Conservation (phyloP, 2,329 filamentous ascomycete species). For the Trichoderma polysporum region DNA sequence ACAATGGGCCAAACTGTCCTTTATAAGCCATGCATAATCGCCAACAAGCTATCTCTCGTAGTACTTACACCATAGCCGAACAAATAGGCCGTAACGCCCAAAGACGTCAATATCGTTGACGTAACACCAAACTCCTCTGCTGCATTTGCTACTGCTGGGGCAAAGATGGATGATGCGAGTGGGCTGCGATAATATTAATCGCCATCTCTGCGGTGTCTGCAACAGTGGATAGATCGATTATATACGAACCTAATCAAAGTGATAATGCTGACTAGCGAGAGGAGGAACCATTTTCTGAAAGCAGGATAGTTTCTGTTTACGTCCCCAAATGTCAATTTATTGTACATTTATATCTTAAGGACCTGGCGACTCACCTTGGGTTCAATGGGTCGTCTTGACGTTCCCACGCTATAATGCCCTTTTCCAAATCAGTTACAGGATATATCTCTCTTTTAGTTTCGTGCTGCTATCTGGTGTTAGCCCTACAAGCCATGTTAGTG, state of each 20-base stretch:
- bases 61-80: slow-evolving; percentile 56
- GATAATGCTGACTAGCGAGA: slow-evolving; percentile 46
- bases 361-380: slow-evolving; percentile 33
- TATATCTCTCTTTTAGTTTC: slow-evolving; percentile 1
- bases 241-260: slow-evolving; percentile 41
- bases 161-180: slow-evolving; percentile 59
- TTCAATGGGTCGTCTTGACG: slow-evolving; percentile 47
- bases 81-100: slow-evolving; percentile 68
- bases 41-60: background rate
- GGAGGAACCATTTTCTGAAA: slow-evolving; percentile 47
- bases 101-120: slow-evolving; percentile 54
- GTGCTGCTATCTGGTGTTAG: background rate
- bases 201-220: background rate
- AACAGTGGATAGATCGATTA: background rate
- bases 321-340: background rate
- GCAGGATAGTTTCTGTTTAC: slow-evolving; percentile 45
- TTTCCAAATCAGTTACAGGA: slow-evolving; percentile 10
- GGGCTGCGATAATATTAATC: slow-evolving; percentile 35
- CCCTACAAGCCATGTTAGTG: background rate
- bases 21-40: background rate
- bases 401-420: slow-evolving; percentile 46
- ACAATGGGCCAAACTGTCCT: slow-evolving; percentile 46
- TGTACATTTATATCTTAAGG: background rate
- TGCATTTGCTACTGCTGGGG: slow-evolving; percentile 62
- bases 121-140: slow-evolving; percentile 59